phyloP scores from a whole-genome alignment of 1,139 yeast species.

The Nakaseomyces delphensis region DNA sequence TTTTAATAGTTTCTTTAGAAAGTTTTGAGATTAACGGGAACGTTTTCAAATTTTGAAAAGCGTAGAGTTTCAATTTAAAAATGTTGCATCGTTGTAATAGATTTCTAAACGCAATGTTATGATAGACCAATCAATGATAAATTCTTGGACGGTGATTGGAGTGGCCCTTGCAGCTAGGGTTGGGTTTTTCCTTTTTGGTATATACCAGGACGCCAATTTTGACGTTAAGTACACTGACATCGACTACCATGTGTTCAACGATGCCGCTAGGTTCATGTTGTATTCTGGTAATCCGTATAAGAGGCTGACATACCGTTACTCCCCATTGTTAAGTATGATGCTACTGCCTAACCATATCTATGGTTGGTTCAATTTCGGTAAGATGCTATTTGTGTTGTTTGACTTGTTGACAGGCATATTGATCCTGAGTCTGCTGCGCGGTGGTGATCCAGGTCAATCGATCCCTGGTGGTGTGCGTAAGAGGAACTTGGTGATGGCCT shows the following conservation, averaged over 20 bases:
- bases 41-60: too few relatives aligned
- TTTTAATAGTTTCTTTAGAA: too few relatives aligned
- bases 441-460: constrained; percentile 7
- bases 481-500: constrained; percentile 32
- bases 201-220: constrained; percentile 76
- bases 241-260: constrained; percentile 87
- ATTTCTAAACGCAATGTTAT: background rate
- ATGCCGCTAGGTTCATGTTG: constrained; percentile 71
- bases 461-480: background rate
- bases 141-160: constrained; percentile 7
- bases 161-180: constrained; percentile 42
- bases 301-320: constrained; percentile 85
- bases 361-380: constrained; percentile 57
- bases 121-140: background rate
- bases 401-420: constrained; percentile 76
- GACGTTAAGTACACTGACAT: constrained; percentile 85
- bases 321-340: constrained; percentile 83
- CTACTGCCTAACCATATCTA: constrained; percentile 51
- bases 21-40: too few relatives aligned
- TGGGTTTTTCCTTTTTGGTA: constrained; percentile 69
- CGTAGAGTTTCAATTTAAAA: too few relatives aligned
- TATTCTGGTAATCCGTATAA: constrained; percentile 62
- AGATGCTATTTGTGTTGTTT: constrained; percentile 61
- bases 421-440: constrained; percentile 40
- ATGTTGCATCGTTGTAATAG: too few relatives aligned